Evolutionary conservation across 441 rosid genomes (phyloP), one percentile per base, ranked within the genome.

Genomic region (Bocquillonia castaneifolia): DNA sequence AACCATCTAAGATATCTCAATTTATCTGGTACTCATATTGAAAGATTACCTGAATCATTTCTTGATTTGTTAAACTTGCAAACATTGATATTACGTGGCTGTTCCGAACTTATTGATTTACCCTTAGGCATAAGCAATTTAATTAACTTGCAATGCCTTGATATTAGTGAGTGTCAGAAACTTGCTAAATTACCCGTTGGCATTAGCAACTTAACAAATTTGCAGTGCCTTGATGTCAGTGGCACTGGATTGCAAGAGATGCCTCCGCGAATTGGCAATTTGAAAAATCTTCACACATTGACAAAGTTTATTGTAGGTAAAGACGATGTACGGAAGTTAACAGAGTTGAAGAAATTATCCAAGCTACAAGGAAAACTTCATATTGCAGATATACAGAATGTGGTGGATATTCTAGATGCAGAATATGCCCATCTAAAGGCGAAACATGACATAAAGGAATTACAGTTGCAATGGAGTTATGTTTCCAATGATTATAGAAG

Each of bases 1-100:
- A 67, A 55, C 54, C 71, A 55, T 44, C 29, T 67, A 45, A 58
- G 63, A 29, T 69, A 59, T 23, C 39, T 69, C 26, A 44, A 60
- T 52, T 59, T 69, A 39, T 60, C 59, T 36, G 9, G 0, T n/a
- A 23, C 51, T 17, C 1, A 0, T 3, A 26, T 69, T 53, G 8
- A 1, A 44, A 53, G 44, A 14, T 44, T 70, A 8, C 74, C 74
- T 44, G 44, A 36, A 39, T 69, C 67, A 22, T 8, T 69, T 17
- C 12, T 26, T 45, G 6, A 61, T 14, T 62, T 70, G 36, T 14
- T 63, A 6, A 54, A 70, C 52, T 40, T 63, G 63, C 56, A 72
- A 17, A 65, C 65, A 5, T 14, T 72, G 25, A 58, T 6, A 34
- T 23, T 66, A 1, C 3, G 25, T 1, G 10, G 12, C 0, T 58